phyloP scores from a whole-genome alignment of 371 early-diverging fungal species.

The Phascolomyces articulosus region DNA sequence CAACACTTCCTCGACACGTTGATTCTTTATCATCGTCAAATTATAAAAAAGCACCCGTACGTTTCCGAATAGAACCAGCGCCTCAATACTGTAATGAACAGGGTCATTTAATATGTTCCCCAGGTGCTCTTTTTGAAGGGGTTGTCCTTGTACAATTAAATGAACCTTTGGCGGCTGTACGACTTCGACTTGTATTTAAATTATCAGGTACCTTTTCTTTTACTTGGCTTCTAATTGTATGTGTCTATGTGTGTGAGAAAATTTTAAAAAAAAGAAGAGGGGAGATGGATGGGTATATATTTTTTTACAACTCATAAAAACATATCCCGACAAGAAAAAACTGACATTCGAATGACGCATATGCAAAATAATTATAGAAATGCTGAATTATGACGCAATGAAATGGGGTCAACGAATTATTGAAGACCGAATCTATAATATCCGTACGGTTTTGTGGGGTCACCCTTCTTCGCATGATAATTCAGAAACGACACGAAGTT shows the following conservation, averaged over 20 bases:
- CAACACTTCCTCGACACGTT: conserved; percentile 9
- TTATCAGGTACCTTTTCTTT: conserved; percentile 41
- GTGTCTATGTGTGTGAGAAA: no score
- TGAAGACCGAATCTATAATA: conserved; percentile 33
- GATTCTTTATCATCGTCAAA: conserved; percentile 8
- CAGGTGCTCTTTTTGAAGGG: conserved; percentile 41
- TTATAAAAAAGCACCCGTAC: conserved; percentile 17
- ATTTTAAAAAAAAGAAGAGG: not conserved
- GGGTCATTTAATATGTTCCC: conserved; percentile 23
- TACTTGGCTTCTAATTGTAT: not conserved
- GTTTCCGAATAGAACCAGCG: conserved; percentile 16
- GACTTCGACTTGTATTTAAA: conserved; percentile 38
- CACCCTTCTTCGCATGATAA: not conserved
- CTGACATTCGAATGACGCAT: no score
- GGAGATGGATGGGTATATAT: not conserved
- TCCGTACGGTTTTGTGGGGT: conserved; percentile 38
- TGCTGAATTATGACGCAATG: conserved; percentile 27
- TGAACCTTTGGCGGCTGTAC: conserved; percentile 35
- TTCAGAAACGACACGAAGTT: conserved; percentile 5
- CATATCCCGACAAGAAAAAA: no score
- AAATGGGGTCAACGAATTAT: conserved; percentile 19
- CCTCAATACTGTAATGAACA: conserved; percentile 13
- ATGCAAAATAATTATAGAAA: conserved; percentile 16
- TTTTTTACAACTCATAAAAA: not conserved
- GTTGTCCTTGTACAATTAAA: conserved; percentile 25